Conservation (phyloP, 2,329 filamentous ascomycete genomes). For the Cercospora berteroae region DNA sequence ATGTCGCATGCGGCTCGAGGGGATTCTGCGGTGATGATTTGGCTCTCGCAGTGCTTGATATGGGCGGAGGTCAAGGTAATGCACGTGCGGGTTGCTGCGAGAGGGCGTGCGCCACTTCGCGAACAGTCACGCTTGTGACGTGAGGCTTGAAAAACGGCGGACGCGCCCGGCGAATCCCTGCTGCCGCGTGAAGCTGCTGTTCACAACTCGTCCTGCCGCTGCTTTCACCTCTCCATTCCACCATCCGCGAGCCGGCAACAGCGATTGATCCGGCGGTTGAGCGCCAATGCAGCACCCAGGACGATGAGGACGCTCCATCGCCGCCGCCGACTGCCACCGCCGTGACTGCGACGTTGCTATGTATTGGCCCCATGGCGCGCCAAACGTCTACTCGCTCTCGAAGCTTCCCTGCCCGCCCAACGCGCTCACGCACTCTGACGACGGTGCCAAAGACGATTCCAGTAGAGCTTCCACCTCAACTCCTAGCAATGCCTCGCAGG, state of each 20-base stretch:
- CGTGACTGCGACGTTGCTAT: conserved; percentile 49
- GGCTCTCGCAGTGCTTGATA: neutral
- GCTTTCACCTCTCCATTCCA: neutral
- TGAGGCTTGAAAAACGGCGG: neutral
- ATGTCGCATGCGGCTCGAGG: conserved; percentile 50
- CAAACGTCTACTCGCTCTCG: conserved; percentile 76
- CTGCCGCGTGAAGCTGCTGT: neutral
- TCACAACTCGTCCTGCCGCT: neutral
- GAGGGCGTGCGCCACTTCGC: neutral
- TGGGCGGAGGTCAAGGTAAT: neutral
- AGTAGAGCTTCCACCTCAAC: conserved; percentile 7
- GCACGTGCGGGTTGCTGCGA: neutral
- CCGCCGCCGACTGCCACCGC: neutral
- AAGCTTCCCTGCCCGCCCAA: conserved; percentile 58
- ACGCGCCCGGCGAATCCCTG: neutral
- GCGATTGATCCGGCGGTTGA: neutral
- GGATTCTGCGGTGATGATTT: neutral
- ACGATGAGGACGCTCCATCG: neutral
- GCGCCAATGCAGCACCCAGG: neutral
- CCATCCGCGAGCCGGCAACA: neutral
- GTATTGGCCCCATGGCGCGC: conserved; percentile 89
- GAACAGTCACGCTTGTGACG: neutral
- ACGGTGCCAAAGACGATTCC: conserved; percentile 45
- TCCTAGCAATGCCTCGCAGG: conserved; percentile 12
- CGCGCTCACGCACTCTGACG: conserved; percentile 59